phyloP scores from a whole-genome alignment of 2,329 filamentous ascomycete species.

The Penicillium glabrum region DNA sequence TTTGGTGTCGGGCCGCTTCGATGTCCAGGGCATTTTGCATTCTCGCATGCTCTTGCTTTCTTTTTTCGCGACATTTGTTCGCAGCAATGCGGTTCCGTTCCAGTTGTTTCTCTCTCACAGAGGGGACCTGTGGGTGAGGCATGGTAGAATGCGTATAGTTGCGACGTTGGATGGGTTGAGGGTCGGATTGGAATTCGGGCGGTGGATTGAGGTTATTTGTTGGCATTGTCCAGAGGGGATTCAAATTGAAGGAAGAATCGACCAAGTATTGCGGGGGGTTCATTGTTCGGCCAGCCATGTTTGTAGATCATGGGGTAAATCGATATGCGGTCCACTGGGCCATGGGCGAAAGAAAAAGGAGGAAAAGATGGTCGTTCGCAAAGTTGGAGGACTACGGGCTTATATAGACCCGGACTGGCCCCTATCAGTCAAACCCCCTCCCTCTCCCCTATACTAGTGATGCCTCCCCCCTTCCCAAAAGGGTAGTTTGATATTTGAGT shows the following conservation, averaged over 20 bases:
- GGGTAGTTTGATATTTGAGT: background rate
- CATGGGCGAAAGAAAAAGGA: background rate
- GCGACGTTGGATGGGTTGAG: background rate
- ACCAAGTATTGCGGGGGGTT: background rate
- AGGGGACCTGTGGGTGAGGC: background rate
- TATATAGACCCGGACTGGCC: background rate
- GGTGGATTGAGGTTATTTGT: background rate
- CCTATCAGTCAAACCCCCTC: background rate
- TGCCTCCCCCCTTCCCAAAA: background rate
- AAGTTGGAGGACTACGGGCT: background rate
- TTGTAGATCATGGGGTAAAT: background rate
- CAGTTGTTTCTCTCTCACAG: background rate
- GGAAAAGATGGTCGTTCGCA: background rate
- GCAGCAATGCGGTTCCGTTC: conserved; percentile 3
- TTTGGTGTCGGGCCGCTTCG: background rate
- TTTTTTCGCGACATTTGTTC: conserved; percentile 2
- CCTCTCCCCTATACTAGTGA: background rate
- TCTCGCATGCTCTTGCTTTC: background rate
- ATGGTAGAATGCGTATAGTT: background rate
- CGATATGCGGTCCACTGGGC: background rate
- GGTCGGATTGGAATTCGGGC: background rate
- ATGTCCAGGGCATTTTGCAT: background rate
- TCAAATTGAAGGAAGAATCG: background rate
- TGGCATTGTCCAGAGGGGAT: background rate
- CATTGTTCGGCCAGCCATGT: background rate